Evolutionary conservation across 495 filamentous ascomycete genomes (phyloP), one percentile per base, ranked within the genome.

Genomic region (Tuber indicum): DNA sequence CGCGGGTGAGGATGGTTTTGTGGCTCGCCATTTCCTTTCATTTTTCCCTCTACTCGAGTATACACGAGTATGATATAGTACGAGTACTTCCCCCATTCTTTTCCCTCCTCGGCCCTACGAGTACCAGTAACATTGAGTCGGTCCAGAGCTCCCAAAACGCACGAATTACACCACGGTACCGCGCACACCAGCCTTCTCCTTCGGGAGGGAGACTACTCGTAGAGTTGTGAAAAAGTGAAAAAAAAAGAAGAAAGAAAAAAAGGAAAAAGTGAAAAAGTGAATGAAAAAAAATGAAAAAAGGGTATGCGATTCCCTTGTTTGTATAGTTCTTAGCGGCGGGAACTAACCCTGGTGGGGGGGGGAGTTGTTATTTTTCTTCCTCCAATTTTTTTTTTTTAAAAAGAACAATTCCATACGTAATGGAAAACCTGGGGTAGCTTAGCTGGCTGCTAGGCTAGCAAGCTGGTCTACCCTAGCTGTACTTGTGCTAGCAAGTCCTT

Each of bases 321-420:
- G 58, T 36, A 66, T 36, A 26, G 58, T 66, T 66, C 58, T 66
- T 66, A 66, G 58, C 58, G 58, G 58, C 58, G 58, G 58, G 58
- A 66, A 66, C 58, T 32, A 66, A 19, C 3, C 12, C 26, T 66
- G 58, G 26, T n/a, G 12, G 26, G 26, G 6, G 14, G 2, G 45
- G 2, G 52, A 4, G 17, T 14, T 66, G 58, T 66, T 32, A 23
- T 12, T 21, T 6, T 49, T 4, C 47, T 52, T n/a, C 47, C 47
- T 23, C 21, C 17, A 46, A 44, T 10, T 46, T 6, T 8, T 49
- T 8, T 49, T 49, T 49, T 49, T 21, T 41, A 3, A 41, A 36
- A 16, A 19, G 58, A 66, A 66, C 81, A 71, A 82, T 76, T 73
- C 77, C 43, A 78, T 78, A 81, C 74, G 77, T 81, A 82, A 80